Percentiles rank a stretch among this genome's conserved stretches.
phyloP scores from a whole-genome alignment of 177 flowering plant species.

The Vitis hybrid region DNA sequence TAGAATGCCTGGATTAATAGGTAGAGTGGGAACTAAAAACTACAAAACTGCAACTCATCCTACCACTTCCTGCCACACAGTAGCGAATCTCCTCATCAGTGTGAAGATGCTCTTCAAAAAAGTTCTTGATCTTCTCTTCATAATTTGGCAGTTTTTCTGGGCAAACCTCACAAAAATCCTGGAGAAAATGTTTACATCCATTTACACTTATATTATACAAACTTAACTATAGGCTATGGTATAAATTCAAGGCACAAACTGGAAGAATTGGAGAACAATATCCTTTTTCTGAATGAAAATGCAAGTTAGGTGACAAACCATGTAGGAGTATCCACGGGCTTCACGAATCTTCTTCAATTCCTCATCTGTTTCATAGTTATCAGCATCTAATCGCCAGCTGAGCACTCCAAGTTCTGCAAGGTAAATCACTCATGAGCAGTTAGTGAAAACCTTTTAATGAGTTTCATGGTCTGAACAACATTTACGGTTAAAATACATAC shows the following conservation, averaged over 20 bases:
- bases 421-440: not conserved
- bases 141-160: slow-evolving; percentile 94
- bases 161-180: slow-evolving; percentile 91
- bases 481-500: slow-evolving; percentile 26
- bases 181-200: not conserved
- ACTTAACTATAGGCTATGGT: not conserved
- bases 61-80: slow-evolving; percentile 93
- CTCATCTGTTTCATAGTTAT: slow-evolving; percentile 84
- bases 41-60: slow-evolving; percentile 6
- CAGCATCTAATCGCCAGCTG: slow-evolving; percentile 92
- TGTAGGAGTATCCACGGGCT: slow-evolving; percentile 77
- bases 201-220: not conserved
- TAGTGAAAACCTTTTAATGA: not conserved
- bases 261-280: too few relatives aligned
- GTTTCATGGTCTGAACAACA: not conserved
- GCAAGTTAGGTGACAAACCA: slow-evolving; percentile 33
- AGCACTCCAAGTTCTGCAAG: slow-evolving; percentile 81
- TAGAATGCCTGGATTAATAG: not conserved
- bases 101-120: slow-evolving; percentile 96
- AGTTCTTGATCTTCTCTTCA: slow-evolving; percentile 83
- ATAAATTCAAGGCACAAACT: not conserved
- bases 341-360: slow-evolving; percentile 87
- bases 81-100: slow-evolving; percentile 98
- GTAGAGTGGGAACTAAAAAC: not conserved
- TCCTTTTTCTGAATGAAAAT: not conserved